phyloP scores from a whole-genome alignment of 768 basidiomycete species.

The Suillus lakei region DNA sequence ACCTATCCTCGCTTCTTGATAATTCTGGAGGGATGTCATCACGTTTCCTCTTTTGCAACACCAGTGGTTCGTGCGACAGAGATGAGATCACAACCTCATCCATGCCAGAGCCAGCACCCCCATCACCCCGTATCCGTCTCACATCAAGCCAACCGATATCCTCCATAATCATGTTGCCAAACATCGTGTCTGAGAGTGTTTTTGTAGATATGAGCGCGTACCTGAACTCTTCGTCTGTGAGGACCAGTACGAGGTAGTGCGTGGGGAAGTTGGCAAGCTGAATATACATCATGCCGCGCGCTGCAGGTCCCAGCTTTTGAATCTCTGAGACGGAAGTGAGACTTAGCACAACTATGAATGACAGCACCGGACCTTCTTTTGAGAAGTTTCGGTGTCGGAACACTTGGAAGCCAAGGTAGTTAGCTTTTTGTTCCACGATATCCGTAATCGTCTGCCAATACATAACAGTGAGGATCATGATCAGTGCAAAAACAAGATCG shows the following conservation, averaged over 20 bases:
- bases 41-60: slow-evolving; percentile 38
- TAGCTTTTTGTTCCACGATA: slow-evolving; percentile 83
- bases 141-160: slow-evolving; percentile 84
- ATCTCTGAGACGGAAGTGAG: slow-evolving; percentile 51
- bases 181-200: slow-evolving; percentile 56
- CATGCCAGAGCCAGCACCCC: slow-evolving; percentile 20
- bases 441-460: slow-evolving; percentile 79
- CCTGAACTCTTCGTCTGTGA: slow-evolving; percentile 76
- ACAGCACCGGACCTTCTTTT: slow-evolving; percentile 54
- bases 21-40: slow-evolving; percentile 13
- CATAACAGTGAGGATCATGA: not conserved
- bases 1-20: slow-evolving; percentile 33
- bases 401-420: slow-evolving; percentile 79
- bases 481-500: not conserved
- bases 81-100: slow-evolving; percentile 18
- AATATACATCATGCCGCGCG: slow-evolving; percentile 72
- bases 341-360: not conserved
- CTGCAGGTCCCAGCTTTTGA: slow-evolving; percentile 67
- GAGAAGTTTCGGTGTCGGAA: slow-evolving; percentile 72
- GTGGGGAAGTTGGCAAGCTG: slow-evolving; percentile 76
- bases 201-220: slow-evolving; percentile 81
- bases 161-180: slow-evolving; percentile 66
- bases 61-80: slow-evolving; percentile 22
- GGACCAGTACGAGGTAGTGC: slow-evolving; percentile 85
- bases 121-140: slow-evolving; percentile 61